Base-by-base conservation (phyloP, 2,329 filamentous ascomycete species). In the Alternaria gansuensis region DNA sequence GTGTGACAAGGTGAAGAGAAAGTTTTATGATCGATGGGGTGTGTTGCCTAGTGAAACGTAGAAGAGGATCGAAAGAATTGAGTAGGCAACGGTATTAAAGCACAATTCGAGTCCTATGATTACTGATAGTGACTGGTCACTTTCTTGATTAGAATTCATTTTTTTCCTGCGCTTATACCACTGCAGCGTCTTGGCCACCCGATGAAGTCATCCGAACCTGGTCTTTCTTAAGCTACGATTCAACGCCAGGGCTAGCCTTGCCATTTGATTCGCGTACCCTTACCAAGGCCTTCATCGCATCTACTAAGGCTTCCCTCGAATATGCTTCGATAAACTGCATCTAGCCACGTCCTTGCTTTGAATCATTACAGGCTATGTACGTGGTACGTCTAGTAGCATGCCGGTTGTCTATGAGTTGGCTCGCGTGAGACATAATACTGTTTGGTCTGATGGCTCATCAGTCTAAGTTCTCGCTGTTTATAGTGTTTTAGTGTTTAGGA, bases 21-120 rank as follows among this genome's bases (percentile, higher is more conserved):
- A n/a, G 31, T 51, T 55, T 36, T 71, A 71, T 59, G 68, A 72
- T 52, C 26, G 9, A 2, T 70, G 58, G 24, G 64, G 69, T 0
- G 5, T 55, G 4, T 11, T 55, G 34, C 43, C 34, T 29, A 37
- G 29, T 14, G 34, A 41, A 2, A 3, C 6, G 5, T 56, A 56
- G 31, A 26, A 29, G 14, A 17, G 5, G 10, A 13, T 40, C 21
- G 7, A 39, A 3, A 10, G 5, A 5, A 17, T 10, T 21, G 36
- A 21, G n/a, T 21, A 41, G 5, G 11, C 14, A 4, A 13, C 3
- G 9, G 7, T 3, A 3, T 41, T 41, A 21, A 24, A 3, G 24
- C 4, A 4, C 1, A 5, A 4, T 24, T 41, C 17, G 6, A 10
- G 3, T 9, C 10, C 10, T 3, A 13, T 39, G 17, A 23, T 39